Conservation (phyloP, 169 alveolate species). For the Plasmodium knowlesi region DNA sequence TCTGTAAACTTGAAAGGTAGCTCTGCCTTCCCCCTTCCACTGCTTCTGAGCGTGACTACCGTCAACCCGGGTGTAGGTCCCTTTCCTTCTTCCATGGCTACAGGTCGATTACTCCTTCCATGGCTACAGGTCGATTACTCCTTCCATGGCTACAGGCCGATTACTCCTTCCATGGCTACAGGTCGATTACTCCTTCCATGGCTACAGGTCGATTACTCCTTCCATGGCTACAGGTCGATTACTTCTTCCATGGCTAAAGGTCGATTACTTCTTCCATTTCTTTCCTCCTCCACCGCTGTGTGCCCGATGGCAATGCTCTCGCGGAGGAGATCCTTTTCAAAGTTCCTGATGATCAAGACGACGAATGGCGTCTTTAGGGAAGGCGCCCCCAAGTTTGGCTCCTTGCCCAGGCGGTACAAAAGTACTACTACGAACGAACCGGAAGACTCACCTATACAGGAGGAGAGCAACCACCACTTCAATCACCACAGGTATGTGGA, state of each 20-base stretch:
- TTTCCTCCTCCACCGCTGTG: neutral
- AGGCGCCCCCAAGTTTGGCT: neutral
- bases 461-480: neutral
- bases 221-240: too few relatives aligned
- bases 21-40: neutral
- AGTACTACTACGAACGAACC: neutral
- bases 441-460: neutral
- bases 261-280: neutral
- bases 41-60: neutral
- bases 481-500: conserved; percentile 37
- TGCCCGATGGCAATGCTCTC: neutral
- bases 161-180: too few relatives aligned
- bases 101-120: too few relatives aligned
- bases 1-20: neutral
- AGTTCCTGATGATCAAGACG: neutral
- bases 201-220: too few relatives aligned
- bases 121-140: too few relatives aligned
- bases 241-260: too few relatives aligned
- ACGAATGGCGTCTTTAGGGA: neutral
- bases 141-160: too few relatives aligned
- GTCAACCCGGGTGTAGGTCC: too few relatives aligned
- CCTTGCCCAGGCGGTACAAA: neutral
- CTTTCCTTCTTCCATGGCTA: too few relatives aligned
- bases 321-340: neutral
- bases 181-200: too few relatives aligned